Conservation (phyloP, 2,329 filamentous ascomycete species). For the Dothidotthia symphoricarpi region DNA sequence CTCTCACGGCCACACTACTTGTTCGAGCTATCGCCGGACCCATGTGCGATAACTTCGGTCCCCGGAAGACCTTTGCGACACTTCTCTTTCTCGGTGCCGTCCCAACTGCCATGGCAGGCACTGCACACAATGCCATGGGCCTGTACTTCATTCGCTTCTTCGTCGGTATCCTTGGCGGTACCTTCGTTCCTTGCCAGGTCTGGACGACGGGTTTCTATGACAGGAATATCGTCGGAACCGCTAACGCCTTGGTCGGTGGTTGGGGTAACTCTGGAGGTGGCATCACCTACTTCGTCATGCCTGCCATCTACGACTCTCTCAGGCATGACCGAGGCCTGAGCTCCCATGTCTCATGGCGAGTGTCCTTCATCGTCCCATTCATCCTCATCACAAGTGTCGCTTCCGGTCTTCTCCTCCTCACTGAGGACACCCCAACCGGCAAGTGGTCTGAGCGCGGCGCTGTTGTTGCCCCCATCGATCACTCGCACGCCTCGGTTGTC, state of each 20-base stretch:
- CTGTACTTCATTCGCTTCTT: constrained; percentile 77
- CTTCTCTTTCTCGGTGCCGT: constrained; percentile 74
- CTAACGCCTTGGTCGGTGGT: constrained; percentile 80
- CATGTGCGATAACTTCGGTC: constrained; percentile 80
- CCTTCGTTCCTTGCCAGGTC: constrained; percentile 84
- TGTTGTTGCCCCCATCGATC: constrained; percentile 54
- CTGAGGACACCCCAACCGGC: constrained; percentile 79
- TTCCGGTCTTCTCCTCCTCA: constrained; percentile 67
- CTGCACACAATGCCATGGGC: constrained; percentile 65
- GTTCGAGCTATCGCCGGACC: constrained; percentile 77
- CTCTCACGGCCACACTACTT: constrained; percentile 61
- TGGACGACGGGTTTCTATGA: constrained; percentile 94
- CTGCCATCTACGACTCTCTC: constrained; percentile 79
- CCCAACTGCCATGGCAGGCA: constrained; percentile 77
- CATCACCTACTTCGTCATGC: constrained; percentile 93
- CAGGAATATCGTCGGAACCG: constrained; percentile 85
- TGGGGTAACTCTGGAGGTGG: constrained; percentile 87
- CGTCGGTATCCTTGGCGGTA: constrained; percentile 73
- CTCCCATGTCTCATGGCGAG: constrained; percentile 73
- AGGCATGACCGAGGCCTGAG: constrained; percentile 58
- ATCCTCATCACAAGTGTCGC: constrained; percentile 68
- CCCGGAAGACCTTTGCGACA: constrained; percentile 75
- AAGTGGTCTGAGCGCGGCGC: constrained; percentile 73
- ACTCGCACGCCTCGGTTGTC: constrained; percentile 52
- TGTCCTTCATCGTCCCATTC: constrained; percentile 81